Evolutionary conservation across 2,329 filamentous ascomycete species (phyloP), one percentile per base, ranked within the genome.

Genomic region (Venturia asperata): DNA sequence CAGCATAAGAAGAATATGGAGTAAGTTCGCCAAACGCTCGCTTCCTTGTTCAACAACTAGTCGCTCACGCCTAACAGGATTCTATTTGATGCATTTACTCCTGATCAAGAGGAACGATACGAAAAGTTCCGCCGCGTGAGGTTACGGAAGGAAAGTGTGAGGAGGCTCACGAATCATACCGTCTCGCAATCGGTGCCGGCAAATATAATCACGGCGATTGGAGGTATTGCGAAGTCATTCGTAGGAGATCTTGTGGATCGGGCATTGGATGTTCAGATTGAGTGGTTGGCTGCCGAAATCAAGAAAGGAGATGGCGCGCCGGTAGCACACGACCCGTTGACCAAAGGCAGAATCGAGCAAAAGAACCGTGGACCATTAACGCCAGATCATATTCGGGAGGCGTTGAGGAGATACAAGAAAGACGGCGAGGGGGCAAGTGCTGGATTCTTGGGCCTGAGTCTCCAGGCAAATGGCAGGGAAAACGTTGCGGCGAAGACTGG

Each of bases 91-190:
- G 81, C 82, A 64, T 86, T 92, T 75, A 84, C 87, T 61, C 74
- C 76, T n/a, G 81, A 85, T 27, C 89, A 92, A 73, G 85, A 86
- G 69, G 81, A 85, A 64, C 82, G 89, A 61, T 91, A 89, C 72
- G 87, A 88, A 73, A 81, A 84, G 27, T 92, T 86, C 83, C 83
- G 88, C 67, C 84, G 85, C 11, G 84, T 85, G 42, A 89, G 88
- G 70, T 77, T 92, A 49, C 83, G 85, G 27, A 86, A 88, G 68
- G 82, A 85, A 7, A 85, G 87, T 21, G 87, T 92, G 66, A 84
- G 89, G 72, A 82, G 87, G 82, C 84, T 92, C 67, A 87, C 91
- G 72, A 93, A 92, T 71, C 88, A 89, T 66, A 91, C 89, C 1
- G 87, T 92, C 10, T 91, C 88, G 0, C 90, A 92, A 73, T 91